Percentiles rank a stretch among this genome's conserved stretches.
Conservation (phyloP, 805 yeast species). For the Yarrowia divulgata region DNA sequence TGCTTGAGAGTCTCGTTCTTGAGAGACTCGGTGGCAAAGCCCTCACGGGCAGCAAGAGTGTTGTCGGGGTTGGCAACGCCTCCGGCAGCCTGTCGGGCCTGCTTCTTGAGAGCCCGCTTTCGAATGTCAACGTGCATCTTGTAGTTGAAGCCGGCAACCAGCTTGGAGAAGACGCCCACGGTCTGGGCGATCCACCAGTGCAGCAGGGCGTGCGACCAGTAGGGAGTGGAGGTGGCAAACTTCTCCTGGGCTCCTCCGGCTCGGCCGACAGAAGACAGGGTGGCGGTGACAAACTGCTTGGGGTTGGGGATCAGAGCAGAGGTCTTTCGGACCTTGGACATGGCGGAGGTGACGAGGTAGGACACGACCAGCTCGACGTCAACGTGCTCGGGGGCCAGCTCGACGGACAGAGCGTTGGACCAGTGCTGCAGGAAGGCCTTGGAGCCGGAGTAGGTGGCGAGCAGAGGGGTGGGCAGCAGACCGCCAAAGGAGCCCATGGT, state of each 20-base stretch:
- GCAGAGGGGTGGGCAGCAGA: constrained; percentile 85
- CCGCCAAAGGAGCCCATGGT: constrained; percentile 99
- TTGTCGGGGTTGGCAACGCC: constrained; percentile 2
- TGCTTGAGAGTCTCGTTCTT: neutral
- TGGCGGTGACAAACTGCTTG: constrained; percentile 73
- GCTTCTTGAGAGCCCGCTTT: constrained; percentile 76
- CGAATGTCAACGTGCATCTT: constrained; percentile 83
- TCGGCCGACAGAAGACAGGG: constrained; percentile 73
- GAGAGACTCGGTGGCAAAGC: constrained; percentile 20
- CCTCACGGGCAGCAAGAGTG: constrained; percentile 7
- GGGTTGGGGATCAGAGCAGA: constrained; percentile 84
- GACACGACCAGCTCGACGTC: constrained; percentile 89
- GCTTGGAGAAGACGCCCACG: constrained; percentile 78
- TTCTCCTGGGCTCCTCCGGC: constrained; percentile 94
- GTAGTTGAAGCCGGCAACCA: constrained; percentile 73
- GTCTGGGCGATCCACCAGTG: constrained; percentile 78
- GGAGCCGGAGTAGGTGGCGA: constrained; percentile 95
- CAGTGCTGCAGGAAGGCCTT: constrained; percentile 94
- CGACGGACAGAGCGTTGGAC: constrained; percentile 89
- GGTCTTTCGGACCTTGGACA: constrained; percentile 89
- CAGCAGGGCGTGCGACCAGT: constrained; percentile 91
- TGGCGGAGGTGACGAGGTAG: constrained; percentile 90
- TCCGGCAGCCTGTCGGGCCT: constrained; percentile 21
- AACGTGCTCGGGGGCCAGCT: constrained; percentile 68
- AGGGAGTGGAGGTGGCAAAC: constrained; percentile 86